Conservation (phyloP, 306 rosid genomes). For the Sechiopsis laciniata region DNA sequence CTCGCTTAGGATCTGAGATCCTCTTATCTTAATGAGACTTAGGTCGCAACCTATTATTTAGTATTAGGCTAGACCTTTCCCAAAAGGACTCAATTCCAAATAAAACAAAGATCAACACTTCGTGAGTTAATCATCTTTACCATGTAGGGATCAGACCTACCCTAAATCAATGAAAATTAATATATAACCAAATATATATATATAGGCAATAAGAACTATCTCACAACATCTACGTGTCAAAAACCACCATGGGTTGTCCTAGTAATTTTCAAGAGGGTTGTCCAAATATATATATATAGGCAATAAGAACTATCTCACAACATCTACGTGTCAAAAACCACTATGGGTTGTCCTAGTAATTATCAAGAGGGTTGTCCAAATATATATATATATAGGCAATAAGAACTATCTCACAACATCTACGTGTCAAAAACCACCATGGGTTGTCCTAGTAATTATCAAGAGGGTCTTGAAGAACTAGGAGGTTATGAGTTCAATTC, state of each 20-base stretch:
- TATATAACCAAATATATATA: background rate
- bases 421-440: no score
- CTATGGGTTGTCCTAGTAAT: no score
- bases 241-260: no score
- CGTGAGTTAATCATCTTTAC: background rate
- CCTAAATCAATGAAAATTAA: background rate
- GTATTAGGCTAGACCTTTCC: background rate
- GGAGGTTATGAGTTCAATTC: no score
- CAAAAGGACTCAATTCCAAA: background rate
- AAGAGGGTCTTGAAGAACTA: no score
- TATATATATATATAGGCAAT: no score
- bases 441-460: no score
- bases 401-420: no score
- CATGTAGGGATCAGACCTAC: background rate
- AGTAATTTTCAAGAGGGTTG: no score
- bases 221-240: background rate
- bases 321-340: background rate
- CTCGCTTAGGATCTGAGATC: no score
- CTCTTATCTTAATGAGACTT: background rate
- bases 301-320: background rate
- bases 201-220: background rate
- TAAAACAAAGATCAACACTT: background rate
- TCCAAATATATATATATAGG: no score
- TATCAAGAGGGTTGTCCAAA: no score
- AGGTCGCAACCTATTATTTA: background rate